Base-by-base conservation (phyloP, 2,329 filamentous ascomycete genomes). In the Aspergillus sp. region DNA sequence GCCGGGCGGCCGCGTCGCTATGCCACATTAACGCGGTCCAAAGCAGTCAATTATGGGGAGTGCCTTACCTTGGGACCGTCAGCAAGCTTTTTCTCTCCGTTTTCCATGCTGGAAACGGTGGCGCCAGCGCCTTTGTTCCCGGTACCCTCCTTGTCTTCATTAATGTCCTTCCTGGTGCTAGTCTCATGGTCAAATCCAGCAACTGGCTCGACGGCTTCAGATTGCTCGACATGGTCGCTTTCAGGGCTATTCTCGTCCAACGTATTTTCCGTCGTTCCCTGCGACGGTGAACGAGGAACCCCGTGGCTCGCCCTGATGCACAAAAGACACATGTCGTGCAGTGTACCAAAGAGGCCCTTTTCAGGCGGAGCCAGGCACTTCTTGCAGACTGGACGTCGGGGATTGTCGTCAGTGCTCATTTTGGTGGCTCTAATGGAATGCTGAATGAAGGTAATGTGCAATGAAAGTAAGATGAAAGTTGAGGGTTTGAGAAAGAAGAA, bases 1-100 rank as follows among this genome's bases (percentile, higher is more conserved):
- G 43, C 43, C 29, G 38, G 35, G 29, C 34, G 43, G 36, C 43
- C 9, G 36, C 41, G n/a, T 45, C 38, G 36, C 36, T 43, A 29
- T 27, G 19, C 19, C 4, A 7, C 27, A 19, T 32, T 32, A 32
- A 9, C 30, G 8, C 8, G 30, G 1, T 32, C 8, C 30, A 5
- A 32, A 32, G 8, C 30, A 32, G 8, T 9, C 5, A 9, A 32
- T 6, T 32, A 9, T 5, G 30, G 8, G n/a, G 34, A 36, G 34
- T n/a, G 6, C 4, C 36, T 26, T 26, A 39, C 36, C 19, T 39
- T 39, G 36, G 9, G 7, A 26, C 8, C 36, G 27, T 39, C 27
- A 28, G 19, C 9, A 19, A 19, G 36, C 7, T 6, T 7, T 7
- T 19, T 19, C 19, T 19, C 19, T 19, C 19, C 19, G 19, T 19